These are phyloP conservation scores for Hypoxylon cercidicola DNA, from an alignment of 495 filamentous ascomycete species.

Conservation along the genomic window DNA sequence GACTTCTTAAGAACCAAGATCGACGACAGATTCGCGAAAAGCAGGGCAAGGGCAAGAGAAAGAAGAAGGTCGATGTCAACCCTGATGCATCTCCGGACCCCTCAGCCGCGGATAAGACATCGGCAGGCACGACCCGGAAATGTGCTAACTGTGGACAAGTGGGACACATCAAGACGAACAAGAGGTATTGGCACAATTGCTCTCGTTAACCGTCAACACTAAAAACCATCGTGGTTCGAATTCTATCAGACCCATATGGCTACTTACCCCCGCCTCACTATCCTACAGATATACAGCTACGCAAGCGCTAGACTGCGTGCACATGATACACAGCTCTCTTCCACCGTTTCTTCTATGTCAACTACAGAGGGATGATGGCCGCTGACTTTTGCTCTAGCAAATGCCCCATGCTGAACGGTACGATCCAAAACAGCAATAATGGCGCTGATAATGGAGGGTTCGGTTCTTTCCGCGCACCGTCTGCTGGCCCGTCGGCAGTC, in stretches of 20 bases:
- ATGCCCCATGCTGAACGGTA: conserved; percentile 90
- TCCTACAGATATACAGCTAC: background rate
- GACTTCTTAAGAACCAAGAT: conserved; percentile 89
- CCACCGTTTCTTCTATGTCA: conserved; percentile 4
- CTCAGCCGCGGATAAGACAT: conserved; percentile 55
- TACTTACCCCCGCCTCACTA: conserved; percentile 8
- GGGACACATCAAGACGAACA: conserved; percentile 99
- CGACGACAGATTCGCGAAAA: conserved; percentile 91
- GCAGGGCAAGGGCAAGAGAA: conserved; percentile 71
- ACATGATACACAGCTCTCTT: conserved; percentile 18
- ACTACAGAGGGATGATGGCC: conserved; percentile 14
- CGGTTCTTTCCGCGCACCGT: conserved; percentile 60
- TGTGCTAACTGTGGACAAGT: conserved; percentile 96
- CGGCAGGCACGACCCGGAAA: conserved; percentile 81
- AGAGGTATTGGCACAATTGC: conserved; percentile 72
- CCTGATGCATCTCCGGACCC: conserved; percentile 61
- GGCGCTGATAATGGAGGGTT: conserved; percentile 61
- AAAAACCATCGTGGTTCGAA: conserved; percentile 3
- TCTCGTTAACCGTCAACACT: conserved; percentile 16
- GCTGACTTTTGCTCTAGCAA: conserved; percentile 64
- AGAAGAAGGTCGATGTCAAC: conserved; percentile 57
- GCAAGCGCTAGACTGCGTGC: background rate
- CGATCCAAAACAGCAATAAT: conserved; percentile 75
- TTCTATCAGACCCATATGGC: conserved; percentile 1
- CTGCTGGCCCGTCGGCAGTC: conserved; percentile 16